These are phyloP conservation scores for Alternaria brassicicola DNA, from an alignment of 2,329 filamentous ascomycete species.

Conservation along the genomic window DNA sequence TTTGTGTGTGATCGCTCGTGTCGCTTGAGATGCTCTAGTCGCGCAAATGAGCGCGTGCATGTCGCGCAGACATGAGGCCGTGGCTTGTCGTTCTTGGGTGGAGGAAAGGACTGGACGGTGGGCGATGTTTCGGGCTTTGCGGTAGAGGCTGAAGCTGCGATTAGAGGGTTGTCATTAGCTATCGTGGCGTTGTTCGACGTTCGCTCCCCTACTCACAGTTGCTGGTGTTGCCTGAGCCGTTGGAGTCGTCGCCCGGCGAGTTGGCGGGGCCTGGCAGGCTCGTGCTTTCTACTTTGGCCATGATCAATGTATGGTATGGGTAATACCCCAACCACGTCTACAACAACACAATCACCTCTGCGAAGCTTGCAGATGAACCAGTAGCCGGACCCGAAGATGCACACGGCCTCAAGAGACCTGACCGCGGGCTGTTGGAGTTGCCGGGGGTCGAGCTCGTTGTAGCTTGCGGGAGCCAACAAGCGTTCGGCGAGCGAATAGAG, in stretches of 20 bases:
- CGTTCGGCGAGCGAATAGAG: slow-evolving; percentile 34
- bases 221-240: slow-evolving; percentile 35
- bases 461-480: slow-evolving; percentile 23
- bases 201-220: slow-evolving; percentile 37
- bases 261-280: slow-evolving; percentile 37
- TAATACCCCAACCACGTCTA: slow-evolving; percentile 17
- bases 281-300: slow-evolving; percentile 33
- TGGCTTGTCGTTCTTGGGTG: slow-evolving; percentile 96
- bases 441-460: slow-evolving; percentile 15
- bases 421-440: slow-evolving; percentile 4
- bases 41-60: slow-evolving; percentile 89
- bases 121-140: slow-evolving; percentile 40
- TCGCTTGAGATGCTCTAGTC: slow-evolving; percentile 93
- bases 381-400: slow-evolving; percentile 1
- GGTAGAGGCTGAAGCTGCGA: slow-evolving; percentile 40
- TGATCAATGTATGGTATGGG: slow-evolving; percentile 24
- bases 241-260: slow-evolving; percentile 39
- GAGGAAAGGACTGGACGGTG: slow-evolving; percentile 63
- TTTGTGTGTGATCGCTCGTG: slow-evolving; percentile 98
- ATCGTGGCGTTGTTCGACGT: background rate
- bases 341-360: slow-evolving; percentile 18
- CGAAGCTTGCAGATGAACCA: slow-evolving; percentile 3
- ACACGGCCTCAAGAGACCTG: background rate
- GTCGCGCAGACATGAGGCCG: slow-evolving; percentile 92
- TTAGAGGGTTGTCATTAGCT: slow-evolving; percentile 27